Evolutionary conservation across 2,329 filamentous ascomycete genomes (phyloP).

Genomic region (Moelleriella libera): DNA sequence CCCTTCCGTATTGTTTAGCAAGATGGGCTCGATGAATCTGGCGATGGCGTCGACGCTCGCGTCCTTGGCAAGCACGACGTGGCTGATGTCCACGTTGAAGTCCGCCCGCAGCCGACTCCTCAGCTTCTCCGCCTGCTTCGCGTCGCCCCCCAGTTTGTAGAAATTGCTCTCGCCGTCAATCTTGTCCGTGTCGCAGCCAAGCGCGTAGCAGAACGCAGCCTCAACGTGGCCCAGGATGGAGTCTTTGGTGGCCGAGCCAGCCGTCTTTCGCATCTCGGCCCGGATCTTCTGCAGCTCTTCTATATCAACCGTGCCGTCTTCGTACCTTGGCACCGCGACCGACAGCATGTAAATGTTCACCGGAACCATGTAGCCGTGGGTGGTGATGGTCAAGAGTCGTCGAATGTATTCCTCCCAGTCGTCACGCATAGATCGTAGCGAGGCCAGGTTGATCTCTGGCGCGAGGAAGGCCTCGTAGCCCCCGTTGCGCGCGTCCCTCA

Average conservation of each 20-base stretch:
- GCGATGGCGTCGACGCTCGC: conserved; percentile 27
- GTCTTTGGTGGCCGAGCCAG: conserved; percentile 3
- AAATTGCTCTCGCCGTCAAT: conserved; percentile 21
- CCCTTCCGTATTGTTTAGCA: neutral
- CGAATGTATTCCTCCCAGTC: conserved; percentile 3
- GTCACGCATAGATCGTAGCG: neutral
- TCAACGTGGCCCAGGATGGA: conserved; percentile 18
- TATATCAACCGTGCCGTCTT: conserved; percentile 7
- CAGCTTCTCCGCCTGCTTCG: conserved; percentile 23
- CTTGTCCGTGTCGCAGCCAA: conserved; percentile 21
- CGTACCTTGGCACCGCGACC: neutral
- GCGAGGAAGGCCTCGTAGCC: conserved; percentile 3
- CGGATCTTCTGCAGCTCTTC: conserved; percentile 17
- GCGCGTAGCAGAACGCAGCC: conserved; percentile 24
- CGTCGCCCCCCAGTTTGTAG: conserved; percentile 33
- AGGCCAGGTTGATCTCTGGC: neutral
- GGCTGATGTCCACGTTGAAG: conserved; percentile 32
- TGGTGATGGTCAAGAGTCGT: conserved; percentile 1
- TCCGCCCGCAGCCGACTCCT: conserved; percentile 24
- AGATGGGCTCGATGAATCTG: conserved; percentile 17
- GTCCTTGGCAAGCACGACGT: conserved; percentile 34
- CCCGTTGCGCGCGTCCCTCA: neutral
- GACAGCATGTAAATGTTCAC: conserved; percentile 3
- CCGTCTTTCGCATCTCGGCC: conserved; percentile 7
- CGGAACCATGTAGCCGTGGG: conserved; percentile 3